Conservation (phyloP, 306 rosid species). For the Dryas alaskensis region DNA sequence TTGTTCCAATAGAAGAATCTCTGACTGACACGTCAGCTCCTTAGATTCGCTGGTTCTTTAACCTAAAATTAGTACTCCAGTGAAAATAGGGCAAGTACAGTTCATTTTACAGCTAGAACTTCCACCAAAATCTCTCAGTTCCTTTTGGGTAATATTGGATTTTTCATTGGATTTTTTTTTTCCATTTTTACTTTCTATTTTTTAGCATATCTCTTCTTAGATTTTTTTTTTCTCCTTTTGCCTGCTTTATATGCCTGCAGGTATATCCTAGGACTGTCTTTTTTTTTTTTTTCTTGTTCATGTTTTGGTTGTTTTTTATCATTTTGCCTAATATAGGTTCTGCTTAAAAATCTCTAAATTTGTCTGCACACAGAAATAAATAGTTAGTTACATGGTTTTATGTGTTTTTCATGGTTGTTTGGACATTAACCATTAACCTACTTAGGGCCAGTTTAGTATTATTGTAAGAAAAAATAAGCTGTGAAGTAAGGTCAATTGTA, state of each 20-base stretch:
- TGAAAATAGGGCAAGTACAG: neutral
- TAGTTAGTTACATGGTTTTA: neutral
- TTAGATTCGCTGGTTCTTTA: conserved; percentile 13
- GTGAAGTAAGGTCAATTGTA: too few species aligned
- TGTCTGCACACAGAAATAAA: neutral
- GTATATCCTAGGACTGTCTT: too few species aligned
- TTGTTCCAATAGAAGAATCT: conserved; percentile 5
- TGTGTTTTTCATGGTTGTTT: neutral
- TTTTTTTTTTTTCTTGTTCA: too few species aligned
- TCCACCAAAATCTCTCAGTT: neutral
- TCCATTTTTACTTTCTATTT: neutral
- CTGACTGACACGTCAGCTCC: conserved; percentile 24
- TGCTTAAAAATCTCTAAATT: neutral
- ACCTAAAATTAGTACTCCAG: neutral
- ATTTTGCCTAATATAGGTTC: neutral
- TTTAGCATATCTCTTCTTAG: too few species aligned
- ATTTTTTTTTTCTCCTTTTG: too few species aligned
- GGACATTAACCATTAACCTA: neutral
- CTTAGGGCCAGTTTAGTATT: too few species aligned
- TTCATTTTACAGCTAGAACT: neutral
- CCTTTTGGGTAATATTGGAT: neutral
- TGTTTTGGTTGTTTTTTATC: neutral
- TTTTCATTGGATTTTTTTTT: neutral
- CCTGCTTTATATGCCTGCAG: too few species aligned
- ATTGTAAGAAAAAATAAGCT: too few species aligned